Conservation (phyloP, 352 stramenopile species). For the Aphanomyces euteiches region DNA sequence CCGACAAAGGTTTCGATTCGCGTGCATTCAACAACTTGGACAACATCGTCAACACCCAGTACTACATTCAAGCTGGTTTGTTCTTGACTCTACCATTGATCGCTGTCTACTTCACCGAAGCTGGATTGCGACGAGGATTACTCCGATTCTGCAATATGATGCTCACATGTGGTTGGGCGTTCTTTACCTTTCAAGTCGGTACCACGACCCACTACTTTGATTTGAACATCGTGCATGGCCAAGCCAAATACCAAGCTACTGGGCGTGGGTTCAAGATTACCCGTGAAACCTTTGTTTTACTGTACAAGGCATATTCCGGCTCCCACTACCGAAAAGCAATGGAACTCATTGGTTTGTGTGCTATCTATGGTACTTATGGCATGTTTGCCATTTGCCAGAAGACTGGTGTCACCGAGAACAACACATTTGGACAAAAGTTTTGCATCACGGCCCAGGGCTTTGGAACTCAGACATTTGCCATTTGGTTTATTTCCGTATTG, state of each 20-base stretch:
- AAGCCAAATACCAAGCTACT: conserved; percentile 72
- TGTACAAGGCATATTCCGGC: conserved; percentile 72
- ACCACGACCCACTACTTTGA: conserved; percentile 84
- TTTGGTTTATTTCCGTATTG: conserved; percentile 74
- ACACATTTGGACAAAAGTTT: conserved; percentile 56
- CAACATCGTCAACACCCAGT: conserved; percentile 70
- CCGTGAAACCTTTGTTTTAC: conserved; percentile 64
- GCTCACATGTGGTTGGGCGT: conserved; percentile 59
- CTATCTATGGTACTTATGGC: conserved; percentile 63
- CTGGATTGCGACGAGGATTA: conserved; percentile 56
- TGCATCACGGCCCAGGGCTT: conserved; percentile 64
- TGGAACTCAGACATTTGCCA: conserved; percentile 70
- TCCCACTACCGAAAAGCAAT: conserved; percentile 75
- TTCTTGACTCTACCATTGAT: conserved; percentile 76
- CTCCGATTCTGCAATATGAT: conserved; percentile 71
- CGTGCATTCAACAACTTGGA: conserved; percentile 62
- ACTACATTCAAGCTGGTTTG: conserved; percentile 72
- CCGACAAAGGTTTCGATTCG: conserved; percentile 51
- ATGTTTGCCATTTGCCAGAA: conserved; percentile 65
- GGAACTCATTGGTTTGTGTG: conserved; percentile 63
- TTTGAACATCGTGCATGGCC: conserved; percentile 70
- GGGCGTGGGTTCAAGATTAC: conserved; percentile 82
- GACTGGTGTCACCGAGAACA: conserved; percentile 44
- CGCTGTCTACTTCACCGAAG: conserved; percentile 72
- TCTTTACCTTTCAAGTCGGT: conserved; percentile 80